Base-by-base conservation (phyloP, 2,329 filamentous ascomycete species). In the Ceratocystis alfenasii region DNA sequence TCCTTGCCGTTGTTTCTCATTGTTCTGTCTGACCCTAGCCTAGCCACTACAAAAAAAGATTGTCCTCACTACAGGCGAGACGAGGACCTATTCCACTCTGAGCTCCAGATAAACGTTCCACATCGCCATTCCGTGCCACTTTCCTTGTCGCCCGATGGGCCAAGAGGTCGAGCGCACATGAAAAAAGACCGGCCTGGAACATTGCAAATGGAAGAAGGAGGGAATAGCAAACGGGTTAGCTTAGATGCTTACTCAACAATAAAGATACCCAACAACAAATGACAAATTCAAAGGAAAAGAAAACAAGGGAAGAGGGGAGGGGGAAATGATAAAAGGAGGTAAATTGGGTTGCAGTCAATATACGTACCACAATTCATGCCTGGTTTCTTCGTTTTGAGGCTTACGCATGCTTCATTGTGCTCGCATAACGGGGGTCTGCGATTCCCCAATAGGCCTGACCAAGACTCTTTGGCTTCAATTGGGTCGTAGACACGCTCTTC, bases 71-170 rank as follows among this genome's bases (percentile, higher is more conserved):
- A 41, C 36, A 41, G 36, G 10, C 36, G 36, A 41, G 36, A 41
- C 36, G 25, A 46, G 3, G 22, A 30, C 55, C 30, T 72, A 25
- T 74, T 81, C 82, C 82, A 84, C 69, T 84, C 82, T 64, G 81
- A 83, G 68, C 80, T 83, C 85, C 83, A 85, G 41, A 87, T 90
- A 71, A 96, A 96, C 0, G 90, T 96, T 1, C 82, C 79, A 74
- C 93, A 97, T 55, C 90, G 84, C 90, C 92, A 96, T 72, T 94
- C 81, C 0, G 90, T 91, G 1, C 86, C 87, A 68, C 80, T 87
- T 75, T 95, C 92, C 73, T 94, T 94, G 70, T 87, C 83, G 0
- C 91, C 94, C 28, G 87, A 89, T 1, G 91, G 91, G 0, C 91
- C 93, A 1, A 97, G 76, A 3, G 94, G 94, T 50, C 87, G 82